Percentiles rank a stretch among this genome's conserved stretches.
Evolutionary conservation across 768 basidiomycete genomes (phyloP).

Genomic region (Tylopilus intermedius): DNA sequence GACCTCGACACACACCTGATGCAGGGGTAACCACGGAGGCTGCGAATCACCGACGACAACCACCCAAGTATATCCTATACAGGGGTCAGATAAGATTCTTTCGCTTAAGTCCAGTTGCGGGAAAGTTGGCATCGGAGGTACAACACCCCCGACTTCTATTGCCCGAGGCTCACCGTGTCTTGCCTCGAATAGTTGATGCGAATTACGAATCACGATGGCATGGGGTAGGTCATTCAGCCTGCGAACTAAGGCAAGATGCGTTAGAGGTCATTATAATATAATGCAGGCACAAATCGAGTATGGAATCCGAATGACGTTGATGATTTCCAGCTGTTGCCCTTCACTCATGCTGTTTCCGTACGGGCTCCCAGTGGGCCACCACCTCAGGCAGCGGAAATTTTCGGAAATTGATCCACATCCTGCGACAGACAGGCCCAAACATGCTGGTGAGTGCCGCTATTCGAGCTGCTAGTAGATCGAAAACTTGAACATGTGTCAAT

Average conservation of each 20-base stretch:
- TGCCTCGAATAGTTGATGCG: background rate
- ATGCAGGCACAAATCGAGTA: background rate
- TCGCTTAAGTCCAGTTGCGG: conserved; percentile 6
- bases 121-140: conserved; percentile 15
- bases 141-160: conserved; percentile 23
- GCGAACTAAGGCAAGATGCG: background rate
- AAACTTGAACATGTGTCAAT: no score
- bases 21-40: conserved; percentile 18
- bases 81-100: background rate
- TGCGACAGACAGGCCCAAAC: no score
- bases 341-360: no score
- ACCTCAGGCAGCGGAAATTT: background rate
- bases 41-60: conserved; percentile 15
- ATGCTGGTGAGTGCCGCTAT: no score
- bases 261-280: background rate
- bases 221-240: background rate
- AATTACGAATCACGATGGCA: background rate
- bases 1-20: background rate
- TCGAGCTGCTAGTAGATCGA: no score
- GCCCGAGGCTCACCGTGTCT: conserved; percentile 3
- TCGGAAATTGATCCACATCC: background rate
- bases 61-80: conserved; percentile 1
- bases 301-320: background rate
- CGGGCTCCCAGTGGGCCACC: no score
- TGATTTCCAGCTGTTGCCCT: no score